These are phyloP conservation scores for Mariannaea sp. DNA, from an alignment of 2,329 filamentous ascomycete genomes.

Conservation along the genomic window DNA sequence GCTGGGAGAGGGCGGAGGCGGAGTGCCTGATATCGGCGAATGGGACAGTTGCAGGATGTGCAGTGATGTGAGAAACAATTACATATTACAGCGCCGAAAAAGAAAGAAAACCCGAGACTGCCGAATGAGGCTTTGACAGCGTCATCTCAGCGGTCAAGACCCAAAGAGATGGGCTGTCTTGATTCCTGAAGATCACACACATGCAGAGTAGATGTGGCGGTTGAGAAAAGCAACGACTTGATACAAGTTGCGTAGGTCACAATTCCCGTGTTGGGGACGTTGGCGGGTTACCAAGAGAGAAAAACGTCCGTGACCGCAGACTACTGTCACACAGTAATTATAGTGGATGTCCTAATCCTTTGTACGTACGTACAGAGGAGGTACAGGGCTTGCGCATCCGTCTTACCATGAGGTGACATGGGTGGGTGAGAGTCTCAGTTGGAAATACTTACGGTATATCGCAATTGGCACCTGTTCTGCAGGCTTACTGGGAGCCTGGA, in stretches of 20 bases:
- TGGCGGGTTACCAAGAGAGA: constrained; percentile 16
- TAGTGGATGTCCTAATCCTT: constrained; percentile 16
- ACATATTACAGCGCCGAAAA: constrained; percentile 29
- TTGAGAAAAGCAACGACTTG: constrained; percentile 1
- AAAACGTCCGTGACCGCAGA: constrained; percentile 14
- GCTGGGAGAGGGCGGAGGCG: constrained; percentile 17
- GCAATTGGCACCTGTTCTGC: constrained; percentile 27
- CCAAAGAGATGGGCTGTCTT: constrained; percentile 29
- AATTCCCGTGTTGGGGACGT: constrained; percentile 10
- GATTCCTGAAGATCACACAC: constrained; percentile 28
- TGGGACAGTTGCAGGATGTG: constrained; percentile 15
- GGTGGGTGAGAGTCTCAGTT: constrained; percentile 21
- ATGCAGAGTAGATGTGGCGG: constrained; percentile 15
- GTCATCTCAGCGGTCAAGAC: constrained; percentile 25
- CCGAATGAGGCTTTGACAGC: constrained; percentile 8
- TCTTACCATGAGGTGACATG: constrained; percentile 11
- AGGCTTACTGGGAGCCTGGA: constrained; percentile 25
- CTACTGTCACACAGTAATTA: too few species aligned
- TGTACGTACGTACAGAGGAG: too few species aligned
- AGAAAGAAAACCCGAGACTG: constrained; percentile 16
- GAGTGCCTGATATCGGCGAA: constrained; percentile 25
- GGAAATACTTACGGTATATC: not conserved
- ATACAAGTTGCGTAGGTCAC: constrained; percentile 7
- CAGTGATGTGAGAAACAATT: constrained; percentile 30
- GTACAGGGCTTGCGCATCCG: constrained; percentile 34